Conservation (phyloP, 805 yeast genomes). For the Saturnispora quitensis region DNA sequence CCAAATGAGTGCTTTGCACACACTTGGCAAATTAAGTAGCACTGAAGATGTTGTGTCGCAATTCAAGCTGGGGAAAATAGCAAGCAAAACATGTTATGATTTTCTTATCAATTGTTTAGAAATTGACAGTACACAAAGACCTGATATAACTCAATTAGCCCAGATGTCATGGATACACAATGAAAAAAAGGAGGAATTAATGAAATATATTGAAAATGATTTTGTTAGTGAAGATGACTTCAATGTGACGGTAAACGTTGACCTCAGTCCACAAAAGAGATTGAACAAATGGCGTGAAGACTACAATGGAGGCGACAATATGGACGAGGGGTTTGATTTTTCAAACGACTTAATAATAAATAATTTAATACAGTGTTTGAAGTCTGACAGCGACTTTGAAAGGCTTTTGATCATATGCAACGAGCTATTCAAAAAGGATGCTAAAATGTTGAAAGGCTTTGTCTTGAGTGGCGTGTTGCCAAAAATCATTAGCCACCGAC, state of each 20-base stretch:
- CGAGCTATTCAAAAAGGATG: neutral
- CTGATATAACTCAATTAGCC: neutral
- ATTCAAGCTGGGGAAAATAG: neutral
- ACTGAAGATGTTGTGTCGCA: constrained; percentile 52
- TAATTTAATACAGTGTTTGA: neutral
- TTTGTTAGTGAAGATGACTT: neutral
- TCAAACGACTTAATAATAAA: neutral
- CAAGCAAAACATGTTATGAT: constrained; percentile 17
- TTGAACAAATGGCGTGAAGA: neutral
- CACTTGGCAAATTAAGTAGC: constrained; percentile 66
- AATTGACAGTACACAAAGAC: constrained; percentile 31
- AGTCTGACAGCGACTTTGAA: neutral
- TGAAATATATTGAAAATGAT: neutral
- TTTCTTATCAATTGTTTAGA: constrained; percentile 63
- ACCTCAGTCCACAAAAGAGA: neutral
- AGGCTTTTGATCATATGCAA: neutral
- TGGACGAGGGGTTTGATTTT: neutral
- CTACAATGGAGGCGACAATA: neutral
- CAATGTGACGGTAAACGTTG: neutral
- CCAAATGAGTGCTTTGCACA: constrained; percentile 74
- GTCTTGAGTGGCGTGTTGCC: neutral
- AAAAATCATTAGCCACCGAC: neutral
- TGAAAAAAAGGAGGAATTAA: neutral
- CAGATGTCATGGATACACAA: neutral
- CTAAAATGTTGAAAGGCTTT: neutral